Evolutionary conservation across 306 rosid genomes (phyloP), one percentile per base, ranked within the genome.

Genomic region (Trifolium dubium): DNA sequence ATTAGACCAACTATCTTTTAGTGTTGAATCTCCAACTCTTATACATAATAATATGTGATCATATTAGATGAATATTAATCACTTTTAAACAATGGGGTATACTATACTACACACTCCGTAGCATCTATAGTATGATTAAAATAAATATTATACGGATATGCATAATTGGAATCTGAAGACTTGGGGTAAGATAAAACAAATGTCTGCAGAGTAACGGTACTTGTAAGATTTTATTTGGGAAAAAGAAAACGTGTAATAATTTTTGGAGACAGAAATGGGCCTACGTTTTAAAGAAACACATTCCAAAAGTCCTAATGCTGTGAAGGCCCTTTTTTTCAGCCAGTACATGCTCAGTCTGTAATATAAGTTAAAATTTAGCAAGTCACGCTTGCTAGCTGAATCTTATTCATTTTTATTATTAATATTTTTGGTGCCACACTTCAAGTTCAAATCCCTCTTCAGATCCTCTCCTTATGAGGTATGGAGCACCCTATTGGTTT

Each of bases 291-390:
- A 72, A 43, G 41, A 18, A 34, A 37, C 64, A 64, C 15, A 2
- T 35, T 56, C 74, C 78, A 23, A 79, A 72, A 79, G 74, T 54
- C 55, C 29, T 77, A 31, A 62, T 61, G 47, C 40, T 70, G 49
- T 28, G 75, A 51, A 53, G 67, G 37, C 34, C 34, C 77, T 72
- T 66, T 72, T 73, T 72, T 60, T 35, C 31, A 18, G 32, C 41
- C 69, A 56, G 64, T 66, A 39, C 63, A 72, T 50, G 11, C 62
- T 28, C 74, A 72, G 71, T 28, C 74, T 77, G 71, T 66, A 54
- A 76, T 49, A 14, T 62, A 53, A 73, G 77, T 82, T 63, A 72
- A 77, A 82, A 41, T 32, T 68, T 69, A 77, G 54, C 44, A 71
- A 53, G 56, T 11, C 72, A 75, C 55, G 55, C 55, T 53, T 75